phyloP scores from a whole-genome alignment of 306 rosid species.

The Quercus dentata region DNA sequence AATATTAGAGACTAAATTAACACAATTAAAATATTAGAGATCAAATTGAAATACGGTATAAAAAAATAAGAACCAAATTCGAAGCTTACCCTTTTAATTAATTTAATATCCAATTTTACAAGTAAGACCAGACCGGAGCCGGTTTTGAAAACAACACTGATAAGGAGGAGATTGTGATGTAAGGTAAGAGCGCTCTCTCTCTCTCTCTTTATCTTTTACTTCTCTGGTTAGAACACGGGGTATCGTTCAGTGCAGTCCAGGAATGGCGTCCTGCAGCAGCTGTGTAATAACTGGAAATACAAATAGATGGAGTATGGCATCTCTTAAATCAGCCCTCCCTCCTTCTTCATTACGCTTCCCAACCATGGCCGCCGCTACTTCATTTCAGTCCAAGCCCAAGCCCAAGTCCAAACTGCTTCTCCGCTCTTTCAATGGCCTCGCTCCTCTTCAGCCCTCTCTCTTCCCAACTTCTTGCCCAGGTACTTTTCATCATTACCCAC shows the following conservation, averaged over 20 bases:
- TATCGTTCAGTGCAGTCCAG: not conserved
- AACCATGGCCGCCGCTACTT: not conserved
- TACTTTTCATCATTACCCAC: conserved; percentile 3
- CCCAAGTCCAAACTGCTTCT: conserved; percentile 37
- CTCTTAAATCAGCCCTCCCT: conserved; percentile 50
- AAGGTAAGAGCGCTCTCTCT: not conserved
- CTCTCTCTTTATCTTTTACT: not conserved
- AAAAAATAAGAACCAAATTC: no score
- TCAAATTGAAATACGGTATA: accelerated
- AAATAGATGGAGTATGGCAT: conserved; percentile 55
- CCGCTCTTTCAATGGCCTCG: conserved; percentile 54
- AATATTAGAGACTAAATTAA: accelerated
- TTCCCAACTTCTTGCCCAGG: conserved; percentile 48
- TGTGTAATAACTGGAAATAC: conserved; percentile 27
- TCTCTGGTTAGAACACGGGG: not conserved
- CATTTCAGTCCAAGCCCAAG: conserved; percentile 24
- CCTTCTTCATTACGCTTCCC: conserved; percentile 31
- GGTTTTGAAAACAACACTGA: no score
- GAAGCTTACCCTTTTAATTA: no score
- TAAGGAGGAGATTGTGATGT: no score
- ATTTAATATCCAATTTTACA: no score
- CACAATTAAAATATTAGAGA: accelerated
- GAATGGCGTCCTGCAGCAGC: conserved; percentile 28
- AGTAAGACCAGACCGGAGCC: no score
- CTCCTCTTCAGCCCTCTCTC: conserved; percentile 24